Conservation (phyloP, 257 asterid genomes). For the Solanum gracilifrons region DNA sequence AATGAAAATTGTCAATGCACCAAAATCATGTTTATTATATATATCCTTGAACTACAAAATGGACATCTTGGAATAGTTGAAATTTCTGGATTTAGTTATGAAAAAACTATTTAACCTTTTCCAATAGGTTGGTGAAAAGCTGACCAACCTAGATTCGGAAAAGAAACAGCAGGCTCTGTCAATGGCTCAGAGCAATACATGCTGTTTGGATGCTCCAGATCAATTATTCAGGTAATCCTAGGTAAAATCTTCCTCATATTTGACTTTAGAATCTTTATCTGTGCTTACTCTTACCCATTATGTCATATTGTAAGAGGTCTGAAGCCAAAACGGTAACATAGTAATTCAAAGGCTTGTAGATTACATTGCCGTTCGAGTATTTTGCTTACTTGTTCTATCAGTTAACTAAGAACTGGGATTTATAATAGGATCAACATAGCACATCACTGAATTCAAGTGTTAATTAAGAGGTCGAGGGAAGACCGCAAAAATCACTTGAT, state of each 20-base stretch:
- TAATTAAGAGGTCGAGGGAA: constrained; percentile 52
- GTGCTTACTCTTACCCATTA: constrained; percentile 8
- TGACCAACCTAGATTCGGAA: constrained; percentile 71
- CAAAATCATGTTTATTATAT: not conserved
- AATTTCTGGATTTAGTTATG: not conserved
- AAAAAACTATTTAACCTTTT: constrained; percentile 9
- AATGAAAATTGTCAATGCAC: not conserved
- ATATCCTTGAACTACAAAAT: not conserved
- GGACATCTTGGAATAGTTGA: not conserved
- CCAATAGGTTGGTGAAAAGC: constrained; percentile 68
- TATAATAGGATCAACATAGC: constrained; percentile 63
- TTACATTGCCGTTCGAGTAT: not conserved
- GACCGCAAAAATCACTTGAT: constrained; percentile 82
- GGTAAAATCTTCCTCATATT: not conserved
- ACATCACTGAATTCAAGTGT: constrained; percentile 65
- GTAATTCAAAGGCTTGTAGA: constrained; percentile 36
- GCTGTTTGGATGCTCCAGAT: constrained; percentile 68
- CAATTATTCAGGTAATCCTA: constrained; percentile 64
- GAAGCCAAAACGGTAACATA: constrained; percentile 47
- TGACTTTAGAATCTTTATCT: constrained; percentile 14
- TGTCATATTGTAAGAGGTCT: constrained; percentile 41
- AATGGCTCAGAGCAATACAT: constrained; percentile 61
- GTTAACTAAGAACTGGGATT: not conserved
- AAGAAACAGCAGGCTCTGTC: constrained; percentile 91
- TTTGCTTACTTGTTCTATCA: not conserved